phyloP scores from a whole-genome alignment of 208 protist species.

The Giardia duodenalis region DNA sequence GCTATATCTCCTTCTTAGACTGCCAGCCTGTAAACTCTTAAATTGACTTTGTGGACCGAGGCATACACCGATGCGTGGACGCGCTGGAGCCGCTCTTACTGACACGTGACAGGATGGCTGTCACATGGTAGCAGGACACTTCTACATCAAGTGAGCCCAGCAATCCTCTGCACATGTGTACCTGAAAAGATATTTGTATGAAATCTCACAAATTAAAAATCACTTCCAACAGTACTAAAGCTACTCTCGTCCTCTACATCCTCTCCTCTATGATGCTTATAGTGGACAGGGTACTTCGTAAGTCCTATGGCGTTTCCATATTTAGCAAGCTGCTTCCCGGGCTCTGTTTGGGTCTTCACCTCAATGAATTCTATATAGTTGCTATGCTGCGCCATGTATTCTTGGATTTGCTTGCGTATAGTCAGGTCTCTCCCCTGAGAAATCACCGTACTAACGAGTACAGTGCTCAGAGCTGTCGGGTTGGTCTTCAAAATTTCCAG shows the following conservation, averaged over 20 bases:
- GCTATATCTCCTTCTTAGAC: too few relatives aligned
- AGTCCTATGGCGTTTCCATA: background rate
- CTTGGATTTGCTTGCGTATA: background rate
- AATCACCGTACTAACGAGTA: background rate
- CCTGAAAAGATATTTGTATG: too few relatives aligned
- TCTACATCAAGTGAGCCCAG: too few relatives aligned
- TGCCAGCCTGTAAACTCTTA: too few relatives aligned
- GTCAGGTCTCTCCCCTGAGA: background rate
- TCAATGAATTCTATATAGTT: background rate
- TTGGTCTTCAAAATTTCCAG: background rate
- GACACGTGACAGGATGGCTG: too few relatives aligned
- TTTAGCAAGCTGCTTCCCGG: background rate
- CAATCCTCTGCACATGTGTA: too few relatives aligned
- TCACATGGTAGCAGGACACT: too few relatives aligned
- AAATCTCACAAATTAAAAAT: too few relatives aligned
- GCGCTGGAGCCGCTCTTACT: too few relatives aligned
- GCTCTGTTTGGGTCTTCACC: background rate
- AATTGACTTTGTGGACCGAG: too few relatives aligned
- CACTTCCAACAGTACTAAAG: too few relatives aligned
- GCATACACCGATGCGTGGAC: too few relatives aligned
- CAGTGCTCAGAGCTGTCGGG: background rate
- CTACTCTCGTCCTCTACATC: background rate
- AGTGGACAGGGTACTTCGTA: background rate
- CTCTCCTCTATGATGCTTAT: background rate
- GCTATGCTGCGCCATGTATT: background rate